Conservation (phyloP, 2,329 filamentous ascomycete species). For the Fusarium metavorans region DNA sequence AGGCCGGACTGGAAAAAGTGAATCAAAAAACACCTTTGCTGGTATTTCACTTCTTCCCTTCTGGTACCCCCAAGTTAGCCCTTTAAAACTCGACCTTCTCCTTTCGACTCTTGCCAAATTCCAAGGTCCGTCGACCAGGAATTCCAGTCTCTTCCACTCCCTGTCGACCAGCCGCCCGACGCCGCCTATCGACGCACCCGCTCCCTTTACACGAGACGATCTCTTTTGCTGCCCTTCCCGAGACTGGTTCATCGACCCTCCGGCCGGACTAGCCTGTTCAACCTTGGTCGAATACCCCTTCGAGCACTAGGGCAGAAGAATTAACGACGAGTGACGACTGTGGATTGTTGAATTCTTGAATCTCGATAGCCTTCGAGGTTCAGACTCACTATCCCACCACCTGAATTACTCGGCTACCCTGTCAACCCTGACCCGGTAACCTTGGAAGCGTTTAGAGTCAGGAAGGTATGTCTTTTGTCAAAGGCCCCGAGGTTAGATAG, state of each 20-base stretch:
- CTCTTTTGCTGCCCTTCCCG: conserved; percentile 53
- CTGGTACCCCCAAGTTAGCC: conserved; percentile 12
- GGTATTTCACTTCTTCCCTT: conserved; percentile 53
- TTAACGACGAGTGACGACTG: conserved; percentile 31
- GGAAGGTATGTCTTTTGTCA: conserved; percentile 44
- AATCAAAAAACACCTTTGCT: conserved; percentile 53
- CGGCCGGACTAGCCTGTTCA: conserved; percentile 34
- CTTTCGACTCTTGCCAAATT: conserved; percentile 50
- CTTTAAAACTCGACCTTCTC: conserved; percentile 35
- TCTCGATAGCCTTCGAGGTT: background rate
- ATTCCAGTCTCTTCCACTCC: conserved; percentile 50
- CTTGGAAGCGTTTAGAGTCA: conserved; percentile 26
- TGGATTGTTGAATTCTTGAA: conserved; percentile 23
- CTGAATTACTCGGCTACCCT: conserved; percentile 9
- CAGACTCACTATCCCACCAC: conserved; percentile 7
- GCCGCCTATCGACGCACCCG: conserved; percentile 43
- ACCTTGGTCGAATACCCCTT: conserved; percentile 53
- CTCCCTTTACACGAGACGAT: conserved; percentile 47
- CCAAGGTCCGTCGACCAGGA: conserved; percentile 58
- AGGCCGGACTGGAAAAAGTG: conserved; percentile 45
- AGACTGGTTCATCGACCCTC: conserved; percentile 40
- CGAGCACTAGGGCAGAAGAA: conserved; percentile 12
- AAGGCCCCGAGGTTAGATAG: conserved; percentile 18
- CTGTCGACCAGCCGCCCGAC: conserved; percentile 34
- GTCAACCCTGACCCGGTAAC: conserved; percentile 17